These are phyloP conservation scores for Talaromyces stipitatus DNA, from an alignment of 495 filamentous ascomycete species.

Conservation along the genomic window DNA sequence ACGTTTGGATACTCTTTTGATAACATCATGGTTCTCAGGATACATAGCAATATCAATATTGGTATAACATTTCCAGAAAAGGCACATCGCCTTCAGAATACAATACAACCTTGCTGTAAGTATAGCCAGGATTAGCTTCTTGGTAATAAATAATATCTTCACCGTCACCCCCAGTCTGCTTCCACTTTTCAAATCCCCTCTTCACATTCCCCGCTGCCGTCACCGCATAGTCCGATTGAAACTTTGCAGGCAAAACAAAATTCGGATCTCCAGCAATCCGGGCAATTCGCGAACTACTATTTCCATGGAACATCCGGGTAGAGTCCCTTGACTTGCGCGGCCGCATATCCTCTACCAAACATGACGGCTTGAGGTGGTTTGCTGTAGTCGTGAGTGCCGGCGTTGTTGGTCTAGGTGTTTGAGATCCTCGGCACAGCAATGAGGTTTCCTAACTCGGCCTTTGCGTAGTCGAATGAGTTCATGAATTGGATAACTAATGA, in stretches of 20 bases:
- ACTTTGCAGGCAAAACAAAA: slow-evolving; percentile 8
- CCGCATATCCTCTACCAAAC: slow-evolving; percentile 21
- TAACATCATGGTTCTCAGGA: neutral
- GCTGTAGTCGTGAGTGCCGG: slow-evolving; percentile 25
- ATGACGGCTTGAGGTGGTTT: slow-evolving; percentile 20
- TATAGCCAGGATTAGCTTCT: neutral
- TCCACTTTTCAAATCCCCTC: slow-evolving; percentile 13
- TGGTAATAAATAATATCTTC: slow-evolving; percentile 9
- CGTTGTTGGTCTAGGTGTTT: slow-evolving; percentile 1
- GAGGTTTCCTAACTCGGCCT: neutral
- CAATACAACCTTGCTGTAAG: too few relatives aligned
- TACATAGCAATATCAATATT: neutral
- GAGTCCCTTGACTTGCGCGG: slow-evolving; percentile 16
- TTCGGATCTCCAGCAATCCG: slow-evolving; percentile 16
- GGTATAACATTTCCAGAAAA: neutral
- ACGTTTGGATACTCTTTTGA: neutral
- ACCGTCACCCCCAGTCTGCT: slow-evolving; percentile 8
- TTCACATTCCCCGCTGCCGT: slow-evolving; percentile 11
- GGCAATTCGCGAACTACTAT: slow-evolving; percentile 10
- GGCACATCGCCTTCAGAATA: too few relatives aligned
- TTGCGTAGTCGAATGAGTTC: neutral
- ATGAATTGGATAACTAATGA: neutral
- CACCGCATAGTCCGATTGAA: slow-evolving; percentile 13
- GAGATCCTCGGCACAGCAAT: neutral
- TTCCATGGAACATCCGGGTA: slow-evolving; percentile 5